Base-by-base conservation (phyloP, 768 basidiomycete species). In the Tephrocybe sp. region DNA sequence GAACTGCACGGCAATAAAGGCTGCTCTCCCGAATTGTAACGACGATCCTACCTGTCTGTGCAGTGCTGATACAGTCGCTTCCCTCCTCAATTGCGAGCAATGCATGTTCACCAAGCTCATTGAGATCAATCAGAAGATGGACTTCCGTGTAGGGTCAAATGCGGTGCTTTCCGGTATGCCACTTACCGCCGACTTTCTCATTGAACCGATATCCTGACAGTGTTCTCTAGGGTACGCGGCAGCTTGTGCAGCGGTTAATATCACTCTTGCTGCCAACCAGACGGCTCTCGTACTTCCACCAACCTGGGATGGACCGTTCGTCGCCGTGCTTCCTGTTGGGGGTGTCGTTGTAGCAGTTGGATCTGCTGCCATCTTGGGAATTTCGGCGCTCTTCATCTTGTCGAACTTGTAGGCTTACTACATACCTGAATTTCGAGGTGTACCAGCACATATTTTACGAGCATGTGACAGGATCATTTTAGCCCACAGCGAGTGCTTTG, bases 91-190 rank as follows among this genome's bases (percentile, higher is more conserved):
- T 27, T 87, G 87, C 67, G 77, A 90, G 63, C 80, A 83, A 58
- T 90, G 87, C 71, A 77, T 86, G 75, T 83, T 86, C 60, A 62
- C 66, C 34, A 68, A 69, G 49, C 67, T 88, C 22, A 75, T 91
- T 54, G 58, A 60, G 8, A 65, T 67, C 28, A 83, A 84, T 60
- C 60, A 71, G 47, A 71, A 63, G 19, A 66, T 72, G 49, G 80
- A 86, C 62, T 66, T 71, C 42, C 71, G 73, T 13, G 79, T 78
- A 4, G 88, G 87, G 8, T 83, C 83, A n/a, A 73, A 75, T 41
- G 62, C 74, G 13, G 71, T 84, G n/a, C 66, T 89, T 34, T 63
- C 60, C 31, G 83, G 88, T 86, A 51, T 47, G 76, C 62, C 30
- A 27, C 11, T 13, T 15, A 8, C 32, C 16, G 36, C 16, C 36